phyloP scores from a whole-genome alignment of 805 yeast genomes.

The Wickerhamomyces rabaulensis region DNA sequence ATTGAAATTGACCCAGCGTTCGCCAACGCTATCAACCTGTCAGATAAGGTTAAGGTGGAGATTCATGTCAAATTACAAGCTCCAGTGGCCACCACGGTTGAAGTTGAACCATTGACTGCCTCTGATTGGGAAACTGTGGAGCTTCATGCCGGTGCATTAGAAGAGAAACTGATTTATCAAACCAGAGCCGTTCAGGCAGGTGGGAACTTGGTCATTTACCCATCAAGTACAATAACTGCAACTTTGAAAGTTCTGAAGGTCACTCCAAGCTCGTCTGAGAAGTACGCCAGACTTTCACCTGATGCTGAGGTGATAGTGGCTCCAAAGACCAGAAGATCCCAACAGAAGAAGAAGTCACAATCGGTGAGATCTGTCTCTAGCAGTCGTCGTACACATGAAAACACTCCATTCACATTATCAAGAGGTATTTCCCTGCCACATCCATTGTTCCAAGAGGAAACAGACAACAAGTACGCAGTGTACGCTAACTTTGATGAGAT shows the following conservation, averaged over 20 bases:
- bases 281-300: conserved; percentile 50
- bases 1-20: conserved; percentile 67
- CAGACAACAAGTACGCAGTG: conserved; percentile 33
- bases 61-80: conserved; percentile 43
- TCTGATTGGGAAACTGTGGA: conserved; percentile 93
- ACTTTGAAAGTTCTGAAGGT: conserved; percentile 47
- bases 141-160: conserved; percentile 70
- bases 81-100: conserved; percentile 55
- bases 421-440: conserved; percentile 59
- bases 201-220: conserved; percentile 63
- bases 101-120: conserved; percentile 69
- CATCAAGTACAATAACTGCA: conserved; percentile 57
- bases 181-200: conserved; percentile 64
- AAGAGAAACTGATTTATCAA: conserved; percentile 69
- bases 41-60: conserved; percentile 35
- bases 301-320: conserved; percentile 72
- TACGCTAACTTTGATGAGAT: conserved; percentile 40
- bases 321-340: conserved; percentile 46
- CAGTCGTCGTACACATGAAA: conserved; percentile 17
- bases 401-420: conserved; percentile 34
- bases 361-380: conserved; percentile 21
- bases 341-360: conserved; percentile 18
- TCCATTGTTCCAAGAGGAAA: conserved; percentile 24
- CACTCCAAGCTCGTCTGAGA: conserved; percentile 30
- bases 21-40: conserved; percentile 46